Base-by-base conservation (phyloP, 768 basidiomycete genomes). In the Daedalea quercina region DNA sequence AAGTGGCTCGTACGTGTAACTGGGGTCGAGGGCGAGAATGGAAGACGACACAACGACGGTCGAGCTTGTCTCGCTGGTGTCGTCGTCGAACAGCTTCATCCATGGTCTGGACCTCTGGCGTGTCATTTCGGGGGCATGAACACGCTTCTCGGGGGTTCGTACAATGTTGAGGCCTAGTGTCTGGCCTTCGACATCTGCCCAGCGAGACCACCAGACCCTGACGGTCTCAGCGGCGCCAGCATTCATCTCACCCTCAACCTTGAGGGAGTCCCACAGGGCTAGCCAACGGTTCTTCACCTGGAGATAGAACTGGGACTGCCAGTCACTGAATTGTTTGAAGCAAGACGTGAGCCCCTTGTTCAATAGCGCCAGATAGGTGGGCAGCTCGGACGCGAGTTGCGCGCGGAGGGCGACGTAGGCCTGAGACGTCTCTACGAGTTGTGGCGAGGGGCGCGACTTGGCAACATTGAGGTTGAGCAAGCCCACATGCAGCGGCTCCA, bases 361-460 rank as follows among this genome's bases (percentile, higher is more conserved):
- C 52, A 90, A 66, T 17, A 83, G 70, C 4, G 54, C 57, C 17
- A 90, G 67, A 60, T 87, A 85, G 1, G 69, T 63, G 0, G 90
- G 90, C 3, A 93, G 76, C 56, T 93, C 90, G 0, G 76, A 71
- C 0, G 76, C 77, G 6, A 93, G 75, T 56, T 90, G 85, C 0
- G 78, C 85, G 3, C 87, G 78, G 3, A 93, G 74, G 0, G 87
- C 89, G 20, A 89, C 73, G 65, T 90, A 93, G 46, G 85, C 83
- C 41, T 81, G 78, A 1, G 86, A 89, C 6, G 87, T 87, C 22
- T 84, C 81, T 20, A 88, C 72, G 11, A 92, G 78, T 3, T 82
- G 67, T 0, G 80, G 71, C 1, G 87, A 77, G 0, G 88, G 87
- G 2, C 87, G 76, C 44, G 82, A 81, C 61, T 86, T 84, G 1